phyloP scores from a whole-genome alignment of 2,329 filamentous ascomycete species.

The Elsinoe perseae region DNA sequence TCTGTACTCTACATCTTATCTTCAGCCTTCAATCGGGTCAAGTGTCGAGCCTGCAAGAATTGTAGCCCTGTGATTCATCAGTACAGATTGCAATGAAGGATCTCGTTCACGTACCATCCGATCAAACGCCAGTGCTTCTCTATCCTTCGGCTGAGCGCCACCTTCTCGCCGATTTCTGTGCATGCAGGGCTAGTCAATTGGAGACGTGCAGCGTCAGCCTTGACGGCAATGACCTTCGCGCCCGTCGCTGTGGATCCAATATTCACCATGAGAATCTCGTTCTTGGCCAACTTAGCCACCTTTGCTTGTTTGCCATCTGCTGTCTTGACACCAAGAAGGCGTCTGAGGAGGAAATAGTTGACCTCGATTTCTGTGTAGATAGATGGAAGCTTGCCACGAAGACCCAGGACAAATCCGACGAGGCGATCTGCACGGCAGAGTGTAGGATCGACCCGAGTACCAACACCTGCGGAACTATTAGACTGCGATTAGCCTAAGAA shows the following conservation, averaged over 20 bases:
- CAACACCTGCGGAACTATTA: constrained; percentile 56
- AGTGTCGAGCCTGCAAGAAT: constrained; percentile 28
- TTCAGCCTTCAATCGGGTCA: constrained; percentile 22
- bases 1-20: not conserved
- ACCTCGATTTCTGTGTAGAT: constrained; percentile 99
- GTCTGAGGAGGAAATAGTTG: constrained; percentile 96
- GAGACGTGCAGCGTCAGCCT: constrained; percentile 94
- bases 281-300: constrained; percentile 96
- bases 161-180: constrained; percentile 97
- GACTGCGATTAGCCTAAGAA: not conserved
- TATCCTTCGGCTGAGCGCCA: constrained; percentile 89
- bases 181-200: constrained; percentile 77
- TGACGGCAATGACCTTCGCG: constrained; percentile 94
- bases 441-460: constrained; percentile 93
- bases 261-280: constrained; percentile 99
- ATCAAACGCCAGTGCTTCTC: constrained; percentile 99
- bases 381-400: constrained; percentile 85
- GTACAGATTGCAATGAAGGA: not conserved
- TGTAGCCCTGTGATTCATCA: constrained; percentile 22
- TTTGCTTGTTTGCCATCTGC: constrained; percentile 99
- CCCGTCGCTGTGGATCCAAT: constrained; percentile 96
- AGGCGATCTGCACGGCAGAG: constrained; percentile 98
- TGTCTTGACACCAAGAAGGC: constrained; percentile 92
- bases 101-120: constrained; percentile 54
- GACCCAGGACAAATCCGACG: constrained; percentile 92